Base-by-base conservation (phyloP, 1,284 basidiomycete species). In the Apiotrichum domesticum region DNA sequence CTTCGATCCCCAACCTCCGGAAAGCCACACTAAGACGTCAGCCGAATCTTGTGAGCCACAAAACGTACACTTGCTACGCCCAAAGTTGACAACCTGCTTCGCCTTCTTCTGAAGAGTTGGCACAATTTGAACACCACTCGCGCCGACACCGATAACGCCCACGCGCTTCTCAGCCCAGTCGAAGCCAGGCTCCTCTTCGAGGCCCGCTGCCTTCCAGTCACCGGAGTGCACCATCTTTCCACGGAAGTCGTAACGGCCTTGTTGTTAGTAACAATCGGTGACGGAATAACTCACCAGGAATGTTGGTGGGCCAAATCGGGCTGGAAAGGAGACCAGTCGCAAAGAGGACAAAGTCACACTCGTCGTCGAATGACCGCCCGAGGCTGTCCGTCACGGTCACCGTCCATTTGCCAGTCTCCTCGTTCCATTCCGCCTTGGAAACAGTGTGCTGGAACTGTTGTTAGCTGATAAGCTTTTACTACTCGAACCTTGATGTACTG, bases 291-390 rank as follows among this genome's bases (percentile, higher is more conserved):
- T 8, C 13, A n/a, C 66, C 64, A n/a, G 59, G 49, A 35, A 54
- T 47, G 35, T 43, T 46, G 33, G 7, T 35, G 4, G 57, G 57
- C 71, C 69, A 71, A 45, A 65, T 62, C 56, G 67, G 69, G 10
- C 56, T 61, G 52, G 56, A 57, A 3, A 61, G 41, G 3, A 67
- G 51, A 2, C 70, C 72, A 2, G 55, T 62, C 9, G 63, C 70
- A 54, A 69, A 70, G 42, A 73, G 58, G 42, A 73, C 61, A 49
- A 72, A 59, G 53, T 73, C 68, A 37, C 61, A 63, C n/a, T 41
- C 41, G 46, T 72, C 70, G 10, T 52, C 54, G 9, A 56, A 51
- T 33, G 6, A 29, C 9, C 51, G n/a, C 1, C 61, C 64, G 1
- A 33, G 33, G 4, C 46, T 41, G 6, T 56, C 44, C 4, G 35